Evolutionary conservation across 1,139 yeast genomes (phyloP), one percentile per base, ranked within the genome.

Genomic region (Meyerozyma guilliermondii): DNA sequence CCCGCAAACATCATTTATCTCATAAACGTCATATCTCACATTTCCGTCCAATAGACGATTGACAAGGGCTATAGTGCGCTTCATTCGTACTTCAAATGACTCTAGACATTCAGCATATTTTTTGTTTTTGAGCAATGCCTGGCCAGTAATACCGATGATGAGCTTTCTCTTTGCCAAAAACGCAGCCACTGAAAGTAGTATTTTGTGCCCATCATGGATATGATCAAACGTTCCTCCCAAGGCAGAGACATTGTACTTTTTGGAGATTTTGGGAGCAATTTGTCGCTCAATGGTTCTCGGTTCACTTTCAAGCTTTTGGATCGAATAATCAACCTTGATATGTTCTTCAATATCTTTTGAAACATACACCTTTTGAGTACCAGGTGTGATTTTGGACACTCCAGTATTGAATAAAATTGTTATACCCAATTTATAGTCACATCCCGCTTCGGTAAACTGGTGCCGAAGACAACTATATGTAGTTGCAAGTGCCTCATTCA

Each of bases 191-290:
- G 95, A 83, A 7, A 94, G 68, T 17, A 94, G 66, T 26, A 92
- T 82, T 60, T 87, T 88, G 63, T 94, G 99, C 0, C 98, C 99
- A 56, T 86, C 96, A 55, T 94, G 99, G 31, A 94, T 59, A 63
- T 94, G 98, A 58, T 94, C 99, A 66, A 94, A 94, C 0, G 98
- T 94, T 0, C 99, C 99, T 0, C 98, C 98, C 1, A 91, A 82
- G 1, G 95, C 95, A 11, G 54, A 51, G 1, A 45, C 45, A n/a
- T 29, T 27, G 38, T 30, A 49, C 11, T 17, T 17, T 27, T 10
- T 28, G 35, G 37, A 22, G 27, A 13, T 10, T 20, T 23, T 18
- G 16, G 26, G 14, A 16, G 34, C 8, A 39, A 39, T 20, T 14
- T 39, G 2, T 31, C 29, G 13, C n/a, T 20, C 13, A 16, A 11